Conservation (phyloP, 345 rosid genomes). For the Eucalyptus brandiana region DNA sequence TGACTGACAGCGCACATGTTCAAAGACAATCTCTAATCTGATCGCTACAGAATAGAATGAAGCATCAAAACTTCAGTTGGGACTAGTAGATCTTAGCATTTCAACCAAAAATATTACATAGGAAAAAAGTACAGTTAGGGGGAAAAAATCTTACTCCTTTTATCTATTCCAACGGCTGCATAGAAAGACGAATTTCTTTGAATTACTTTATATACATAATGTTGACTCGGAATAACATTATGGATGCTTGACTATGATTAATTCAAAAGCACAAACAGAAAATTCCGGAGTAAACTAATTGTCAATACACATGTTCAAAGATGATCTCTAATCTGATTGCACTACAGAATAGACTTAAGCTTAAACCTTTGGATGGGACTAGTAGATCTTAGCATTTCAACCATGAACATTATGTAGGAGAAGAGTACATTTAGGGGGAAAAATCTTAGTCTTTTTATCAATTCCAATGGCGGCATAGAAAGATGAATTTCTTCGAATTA, state of each 20-base stretch:
- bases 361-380: not conserved
- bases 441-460: constrained; percentile 63
- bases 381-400: not conserved
- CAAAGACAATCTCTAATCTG: not conserved
- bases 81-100: not conserved
- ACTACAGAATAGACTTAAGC: not conserved
- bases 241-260: not conserved
- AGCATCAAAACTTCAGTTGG: not conserved
- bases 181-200: constrained; percentile 63
- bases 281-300: not conserved
- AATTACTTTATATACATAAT: constrained; percentile 44
- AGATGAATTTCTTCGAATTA: constrained; percentile 38
- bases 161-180: constrained; percentile 76
- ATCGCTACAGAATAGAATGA: not conserved
- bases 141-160: constrained; percentile 35
- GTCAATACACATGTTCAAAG: not conserved
- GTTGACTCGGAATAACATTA: not conserved
- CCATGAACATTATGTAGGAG: not conserved
- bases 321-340: not conserved
- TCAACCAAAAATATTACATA: not conserved
- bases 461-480: constrained; percentile 71
- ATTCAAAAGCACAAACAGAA: not conserved
- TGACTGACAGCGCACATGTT: not conserved
- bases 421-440: not conserved
- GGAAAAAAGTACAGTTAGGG: not conserved